Evolutionary conservation across 2,329 filamentous ascomycete species (phyloP).

Genomic region (Daldinia eschscholtzii): DNA sequence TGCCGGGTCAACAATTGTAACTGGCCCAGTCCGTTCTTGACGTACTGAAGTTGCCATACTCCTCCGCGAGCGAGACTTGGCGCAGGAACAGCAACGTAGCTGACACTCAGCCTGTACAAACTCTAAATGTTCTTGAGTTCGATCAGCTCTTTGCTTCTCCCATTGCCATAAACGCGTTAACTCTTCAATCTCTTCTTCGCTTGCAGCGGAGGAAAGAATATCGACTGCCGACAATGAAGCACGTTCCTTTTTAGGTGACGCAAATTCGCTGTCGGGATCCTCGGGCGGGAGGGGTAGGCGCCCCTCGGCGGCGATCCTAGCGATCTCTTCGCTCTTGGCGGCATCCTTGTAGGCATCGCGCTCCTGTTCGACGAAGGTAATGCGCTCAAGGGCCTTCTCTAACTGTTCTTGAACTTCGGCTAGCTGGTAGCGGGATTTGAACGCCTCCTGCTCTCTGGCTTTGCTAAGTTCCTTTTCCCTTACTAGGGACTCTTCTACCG

Average conservation of each 20-base stretch:
- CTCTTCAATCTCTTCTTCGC: slow-evolving; percentile 71
- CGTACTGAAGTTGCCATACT: slow-evolving; percentile 52
- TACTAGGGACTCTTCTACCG: slow-evolving; percentile 70
- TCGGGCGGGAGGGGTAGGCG: slow-evolving; percentile 72
- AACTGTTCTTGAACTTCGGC: slow-evolving; percentile 76
- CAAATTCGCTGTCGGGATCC: slow-evolving; percentile 70
- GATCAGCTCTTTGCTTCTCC: slow-evolving; percentile 73
- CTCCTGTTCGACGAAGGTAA: slow-evolving; percentile 78
- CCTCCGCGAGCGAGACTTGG: slow-evolving; percentile 54
- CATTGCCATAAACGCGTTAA: slow-evolving; percentile 65
- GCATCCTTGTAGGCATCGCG: slow-evolving; percentile 79
- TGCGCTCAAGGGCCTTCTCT: slow-evolving; percentile 70
- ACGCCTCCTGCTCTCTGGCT: slow-evolving; percentile 76
- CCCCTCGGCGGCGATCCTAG: slow-evolving; percentile 78
- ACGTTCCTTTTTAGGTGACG: slow-evolving; percentile 69
- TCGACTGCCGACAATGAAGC: slow-evolving; percentile 63
- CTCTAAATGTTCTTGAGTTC: slow-evolving; percentile 78
- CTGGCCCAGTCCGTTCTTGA: slow-evolving; percentile 53
- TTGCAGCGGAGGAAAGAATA: slow-evolving; percentile 67
- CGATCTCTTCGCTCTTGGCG: slow-evolving; percentile 79
- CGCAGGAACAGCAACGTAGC: slow-evolving; percentile 74
- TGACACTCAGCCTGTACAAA: slow-evolving; percentile 82
- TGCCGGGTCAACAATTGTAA: slow-evolving; percentile 57
- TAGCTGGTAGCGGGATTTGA: slow-evolving; percentile 74
- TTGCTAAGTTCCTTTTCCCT: slow-evolving; percentile 73